Evolutionary conservation across 2,329 filamentous ascomycete genomes (phyloP), one percentile per base, ranked within the genome.

Genomic region (Gaeumannomyces tritici): DNA sequence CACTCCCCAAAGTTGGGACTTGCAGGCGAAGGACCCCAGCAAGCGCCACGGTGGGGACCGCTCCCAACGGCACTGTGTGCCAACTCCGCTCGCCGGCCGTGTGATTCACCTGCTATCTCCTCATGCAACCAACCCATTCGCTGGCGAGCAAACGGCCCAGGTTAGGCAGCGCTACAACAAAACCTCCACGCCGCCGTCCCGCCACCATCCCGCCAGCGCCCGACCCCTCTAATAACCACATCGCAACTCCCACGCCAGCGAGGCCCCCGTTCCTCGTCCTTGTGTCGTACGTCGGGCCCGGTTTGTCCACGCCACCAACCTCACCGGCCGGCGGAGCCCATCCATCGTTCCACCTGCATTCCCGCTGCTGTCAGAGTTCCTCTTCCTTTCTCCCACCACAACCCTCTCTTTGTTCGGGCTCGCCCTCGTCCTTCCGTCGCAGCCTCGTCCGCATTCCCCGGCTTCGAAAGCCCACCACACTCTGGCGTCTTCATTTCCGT

Each of bases 391-490:
- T 51, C 18, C 42, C 42, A 9, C 42, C 21, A 24, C 21, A 24
- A 24, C 55, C 55, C 26, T 57, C 31, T 26, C 47, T n/a, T 28
- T 59, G 57, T 51, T 54, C 24, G n/a, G n/a, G n/a, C 12, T 6
- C 35, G 9, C 9, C 42, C 18, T 51, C 21, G n/a, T n/a, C 42
- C 42, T 51, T 24, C 21, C 4, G 42, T 51, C 42, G 42, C 18
- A n/a, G 42, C 42, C 42, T 51, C 42, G 42, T 51, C 42, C 42
- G 18, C 42, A 51, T 51, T n/a, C 21, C 9, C 26, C 12, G 54
- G 57, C 58, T 63, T 59, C 58, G 58, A 58, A 63, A 55, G 28
- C 47, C 58, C 62, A 18, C 54, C 26, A 33, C 55, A 27, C 58
- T 24, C 42, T 60, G 29, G 47, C 62, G 62, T 60, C 57, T 55